Evolutionary conservation across 106 monocot species (phyloP).

Genomic region (Acorus gramineus): DNA sequence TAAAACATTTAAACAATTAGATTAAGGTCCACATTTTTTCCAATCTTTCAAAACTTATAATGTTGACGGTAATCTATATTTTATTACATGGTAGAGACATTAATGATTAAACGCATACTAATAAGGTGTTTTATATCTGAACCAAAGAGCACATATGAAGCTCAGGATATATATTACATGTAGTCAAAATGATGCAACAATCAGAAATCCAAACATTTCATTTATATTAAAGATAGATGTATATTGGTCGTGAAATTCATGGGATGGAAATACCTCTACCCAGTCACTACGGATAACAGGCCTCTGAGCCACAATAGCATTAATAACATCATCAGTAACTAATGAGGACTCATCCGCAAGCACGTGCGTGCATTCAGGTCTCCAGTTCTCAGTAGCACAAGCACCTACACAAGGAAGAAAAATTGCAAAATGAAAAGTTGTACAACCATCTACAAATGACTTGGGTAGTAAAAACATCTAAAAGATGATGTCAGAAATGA

Average conservation of each 20-base stretch:
- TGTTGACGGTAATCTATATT: no score
- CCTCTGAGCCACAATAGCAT: conserved; percentile 57
- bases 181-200: no score
- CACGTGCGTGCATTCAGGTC: conserved; percentile 61
- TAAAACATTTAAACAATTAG: no score
- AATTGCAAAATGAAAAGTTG: neutral
- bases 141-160: no score
- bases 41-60: no score
- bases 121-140: no score
- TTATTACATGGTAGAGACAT: no score
- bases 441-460: neutral
- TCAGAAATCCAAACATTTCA: no score
- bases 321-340: conserved; percentile 50
- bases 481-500: neutral
- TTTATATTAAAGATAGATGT: no score
- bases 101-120: no score
- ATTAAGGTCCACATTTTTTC: no score
- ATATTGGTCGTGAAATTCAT: neutral
- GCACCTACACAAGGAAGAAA: conserved; percentile 39
- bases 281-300: conserved; percentile 48
- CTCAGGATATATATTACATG: no score
- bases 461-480: neutral
- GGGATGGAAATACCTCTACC: conserved; percentile 43
- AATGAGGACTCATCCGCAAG: conserved; percentile 56
- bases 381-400: conserved; percentile 41